Base-by-base conservation (phyloP, 2,329 filamentous ascomycete genomes). In the Epichloe amarillans region DNA sequence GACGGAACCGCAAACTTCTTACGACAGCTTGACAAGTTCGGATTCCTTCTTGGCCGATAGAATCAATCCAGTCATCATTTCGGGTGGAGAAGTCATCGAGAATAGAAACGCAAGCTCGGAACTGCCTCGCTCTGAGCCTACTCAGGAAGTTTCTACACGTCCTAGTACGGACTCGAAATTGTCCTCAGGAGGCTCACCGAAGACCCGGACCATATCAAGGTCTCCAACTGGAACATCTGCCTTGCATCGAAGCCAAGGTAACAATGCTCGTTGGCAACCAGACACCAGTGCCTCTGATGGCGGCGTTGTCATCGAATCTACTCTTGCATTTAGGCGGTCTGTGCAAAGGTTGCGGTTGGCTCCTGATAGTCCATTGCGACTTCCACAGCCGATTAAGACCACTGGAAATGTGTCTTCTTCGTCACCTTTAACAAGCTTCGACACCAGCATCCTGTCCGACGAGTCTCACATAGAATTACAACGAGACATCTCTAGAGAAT, bases 51-150 rank as follows among this genome's bases (percentile, higher is more conserved):
- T 84, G 12, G 66, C 74, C 26, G 76, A 83, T 50, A 72, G 81
- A 12, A 77, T 84, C 66, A 81, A 79, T 49, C 82, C 81, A 1
- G 80, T 84, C 12, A 72, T 84, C 40, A 84, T 85, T 57, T 73
- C 79, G 11, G 82, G 81, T 7, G 82, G 81, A 30, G 77, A 76
- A 53, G 64, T 84, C 6, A 63, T 82, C 39, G 76, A 82, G 58
- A 83, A 83, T 58, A 68, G 71, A 39, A 84, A 84, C 56, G 60
- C 67, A 2, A 73, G 46, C 40, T 43, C 40, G n/a, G 49, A 51
- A 17, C 19, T 46, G 12, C 33, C 39, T 39, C 51, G 47, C 10
- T 15, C 47, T 1, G 74, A 76, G 51, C 80, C 73, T 61, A 72
- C 70, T 50, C 73, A 72, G 47, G 79, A 73, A 54, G 55, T 71